A percentile compares a stretch with the other conserved stretches of the same genome.
Evolutionary conservation across 495 filamentous ascomycete genomes (phyloP).

Genomic region (Podospora anserina): DNA sequence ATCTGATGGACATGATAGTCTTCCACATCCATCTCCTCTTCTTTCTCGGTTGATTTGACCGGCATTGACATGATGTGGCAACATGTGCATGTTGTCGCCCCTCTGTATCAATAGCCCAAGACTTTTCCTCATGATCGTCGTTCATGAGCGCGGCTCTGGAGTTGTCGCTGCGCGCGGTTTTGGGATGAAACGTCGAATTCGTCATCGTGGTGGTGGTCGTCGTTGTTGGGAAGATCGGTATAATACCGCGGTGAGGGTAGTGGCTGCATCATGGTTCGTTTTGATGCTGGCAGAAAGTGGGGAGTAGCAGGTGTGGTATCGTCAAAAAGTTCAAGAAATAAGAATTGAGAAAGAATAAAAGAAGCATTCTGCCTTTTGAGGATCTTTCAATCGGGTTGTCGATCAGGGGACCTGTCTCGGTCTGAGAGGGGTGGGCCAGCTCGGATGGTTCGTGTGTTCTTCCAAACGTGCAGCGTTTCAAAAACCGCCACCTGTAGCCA

Average conservation of each 20-base stretch:
- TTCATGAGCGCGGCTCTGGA: not conserved
- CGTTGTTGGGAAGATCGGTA: not conserved
- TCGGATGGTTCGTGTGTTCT: not conserved
- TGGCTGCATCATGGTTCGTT: slow-evolving; percentile 8
- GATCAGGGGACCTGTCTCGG: slow-evolving; percentile 4
- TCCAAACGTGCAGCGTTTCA: not conserved
- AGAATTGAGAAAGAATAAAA: not conserved
- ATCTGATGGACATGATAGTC: slow-evolving; percentile 16
- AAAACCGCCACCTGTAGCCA: not conserved
- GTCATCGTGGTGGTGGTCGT: slow-evolving; percentile 1
- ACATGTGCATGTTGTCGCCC: not conserved
- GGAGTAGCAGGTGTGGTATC: not conserved
- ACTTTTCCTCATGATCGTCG: not conserved
- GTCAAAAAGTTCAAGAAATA: not conserved
- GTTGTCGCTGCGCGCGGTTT: not conserved
- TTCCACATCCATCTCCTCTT: not conserved
- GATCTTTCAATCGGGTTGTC: not conserved
- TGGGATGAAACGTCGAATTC: not conserved
- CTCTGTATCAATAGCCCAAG: not conserved
- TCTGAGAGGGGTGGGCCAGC: not conserved
- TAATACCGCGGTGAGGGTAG: not conserved
- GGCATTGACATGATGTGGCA: slow-evolving; percentile 10
- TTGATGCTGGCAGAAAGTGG: not conserved
- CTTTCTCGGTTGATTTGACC: not conserved
- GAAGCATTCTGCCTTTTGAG: not conserved